These are phyloP conservation scores for Agrocybe chaxingu DNA, from an alignment of 768 basidiomycete genomes.

Conservation along the genomic window DNA sequence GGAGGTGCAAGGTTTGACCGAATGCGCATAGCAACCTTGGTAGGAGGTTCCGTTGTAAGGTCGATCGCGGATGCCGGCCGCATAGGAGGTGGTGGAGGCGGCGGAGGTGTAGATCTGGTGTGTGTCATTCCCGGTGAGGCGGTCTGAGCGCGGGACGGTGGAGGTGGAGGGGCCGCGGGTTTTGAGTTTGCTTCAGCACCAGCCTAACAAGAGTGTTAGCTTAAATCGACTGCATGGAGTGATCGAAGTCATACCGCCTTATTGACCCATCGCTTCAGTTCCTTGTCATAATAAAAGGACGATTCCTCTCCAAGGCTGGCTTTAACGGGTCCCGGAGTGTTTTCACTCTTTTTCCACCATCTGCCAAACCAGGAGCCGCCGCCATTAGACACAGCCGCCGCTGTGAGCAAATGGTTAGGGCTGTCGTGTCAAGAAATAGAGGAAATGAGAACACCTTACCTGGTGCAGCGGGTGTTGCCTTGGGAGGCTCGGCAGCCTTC, in stretches of 20 bases:
- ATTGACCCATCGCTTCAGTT: constrained; percentile 95
- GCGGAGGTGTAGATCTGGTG: constrained; percentile 24
- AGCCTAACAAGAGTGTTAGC: constrained; percentile 37
- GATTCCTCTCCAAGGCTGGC: constrained; percentile 93
- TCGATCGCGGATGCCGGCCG: constrained; percentile 68
- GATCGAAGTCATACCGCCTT: constrained; percentile 60
- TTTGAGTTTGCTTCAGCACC: constrained; percentile 54
- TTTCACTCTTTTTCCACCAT: constrained; percentile 71
- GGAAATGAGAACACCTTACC: constrained; percentile 1
- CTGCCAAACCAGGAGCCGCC: constrained; percentile 76
- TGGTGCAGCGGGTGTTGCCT: constrained; percentile 17
- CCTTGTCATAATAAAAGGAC: constrained; percentile 90
- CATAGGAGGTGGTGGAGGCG: constrained; percentile 35
- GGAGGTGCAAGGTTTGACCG: constrained; percentile 65
- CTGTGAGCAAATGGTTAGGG: constrained; percentile 4
- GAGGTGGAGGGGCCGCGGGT: constrained; percentile 58
- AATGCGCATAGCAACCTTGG: constrained; percentile 50
- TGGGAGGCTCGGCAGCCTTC: constrained; percentile 1
- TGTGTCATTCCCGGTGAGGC: constrained; percentile 68
- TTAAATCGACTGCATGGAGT: background rate
- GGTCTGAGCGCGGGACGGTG: constrained; percentile 84
- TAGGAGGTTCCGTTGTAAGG: constrained; percentile 48
- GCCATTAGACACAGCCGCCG: constrained; percentile 8
- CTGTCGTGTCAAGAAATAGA: background rate
- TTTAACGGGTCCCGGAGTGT: constrained; percentile 67